Base-by-base conservation (phyloP, 1,284 basidiomycete genomes). In the Agroathelia rolfsii region DNA sequence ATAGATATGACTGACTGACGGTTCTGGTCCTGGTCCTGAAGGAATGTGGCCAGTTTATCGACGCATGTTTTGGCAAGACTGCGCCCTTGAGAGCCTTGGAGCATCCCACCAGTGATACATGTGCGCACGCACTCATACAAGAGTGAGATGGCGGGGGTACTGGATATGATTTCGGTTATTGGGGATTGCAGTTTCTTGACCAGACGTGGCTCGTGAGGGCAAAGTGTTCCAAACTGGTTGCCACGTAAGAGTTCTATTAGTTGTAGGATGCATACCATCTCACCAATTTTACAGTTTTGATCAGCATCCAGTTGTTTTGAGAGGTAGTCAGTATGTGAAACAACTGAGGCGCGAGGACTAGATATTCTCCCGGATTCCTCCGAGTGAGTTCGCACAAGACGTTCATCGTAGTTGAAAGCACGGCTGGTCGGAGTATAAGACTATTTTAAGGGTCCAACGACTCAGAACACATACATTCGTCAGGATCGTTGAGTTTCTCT, bases 241-340 rank as follows among this genome's bases (percentile, higher is more conserved):
- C n/a, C n/a, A n/a, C n/a, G n/a, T n/a, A n/a, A n/a, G 37, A 19
- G 36, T 10, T 11, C 17, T 13, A 24, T 28, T 8, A 21, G 32
- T 36, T 14, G 29, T 18, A 34, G 21, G 24, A 34, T 27, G 29
- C 28, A 38, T 30, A 36, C 30, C 12, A 30, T 33, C 73, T 50
- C 51, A 90, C 90, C 49, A 95, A 62, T 60, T 99, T 99, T 54
- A 98, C 82, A 30, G 97, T 84, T 64, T 99, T 99, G 61, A 99
- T 99, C 37, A 98, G 67, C 86, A 97, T 94, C 95, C 95, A 99
- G 51, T 98, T 99, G 57, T 98, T 98, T 17, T 82, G 85, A 18
- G 88, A 90, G 1, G 81, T 89, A 0, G 90, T 96, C 39, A 99
- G 65, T n/a, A 97, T 69, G 44, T 85, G 84, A 55, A 98, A 99